phyloP scores from a whole-genome alignment of 2,329 filamentous ascomycete species.

The Alternaria dauci region DNA sequence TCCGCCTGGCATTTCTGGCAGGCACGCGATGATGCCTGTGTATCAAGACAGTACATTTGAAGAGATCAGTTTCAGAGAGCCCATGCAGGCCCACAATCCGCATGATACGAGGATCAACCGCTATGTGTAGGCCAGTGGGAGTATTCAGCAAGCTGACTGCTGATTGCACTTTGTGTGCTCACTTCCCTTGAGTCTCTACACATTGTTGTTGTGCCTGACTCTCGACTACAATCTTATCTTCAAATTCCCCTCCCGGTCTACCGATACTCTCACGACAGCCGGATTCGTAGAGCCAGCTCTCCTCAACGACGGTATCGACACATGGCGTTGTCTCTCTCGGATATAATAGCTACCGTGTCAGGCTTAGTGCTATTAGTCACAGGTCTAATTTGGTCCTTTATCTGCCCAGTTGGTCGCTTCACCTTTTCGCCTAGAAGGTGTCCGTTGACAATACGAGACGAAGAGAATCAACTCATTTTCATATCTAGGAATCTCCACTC shows the following conservation, averaged over 20 bases:
- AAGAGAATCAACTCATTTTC: neutral
- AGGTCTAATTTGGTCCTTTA: neutral
- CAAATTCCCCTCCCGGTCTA: neutral
- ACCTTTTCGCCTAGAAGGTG: neutral
- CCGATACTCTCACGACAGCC: neutral
- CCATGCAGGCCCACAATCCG: neutral
- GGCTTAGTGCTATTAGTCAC: neutral
- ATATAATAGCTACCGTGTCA: neutral
- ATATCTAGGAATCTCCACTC: no score
- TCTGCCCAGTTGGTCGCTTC: neutral
- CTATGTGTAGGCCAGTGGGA: neutral
- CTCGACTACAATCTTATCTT: neutral
- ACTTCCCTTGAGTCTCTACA: neutral
- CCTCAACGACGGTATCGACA: no score
- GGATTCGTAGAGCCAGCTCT: neutral
- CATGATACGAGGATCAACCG: neutral
- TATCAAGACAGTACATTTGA: neutral
- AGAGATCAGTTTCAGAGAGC: neutral
- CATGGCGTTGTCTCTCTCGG: neutral
- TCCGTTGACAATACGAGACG: neutral
- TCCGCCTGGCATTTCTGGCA: neutral
- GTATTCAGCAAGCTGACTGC: neutral
- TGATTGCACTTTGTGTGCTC: neutral
- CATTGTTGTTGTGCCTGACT: neutral
- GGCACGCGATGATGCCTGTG: neutral